Evolutionary conservation across 768 basidiomycete species (phyloP).

Genomic region (Pleurotus cornucopiae): DNA sequence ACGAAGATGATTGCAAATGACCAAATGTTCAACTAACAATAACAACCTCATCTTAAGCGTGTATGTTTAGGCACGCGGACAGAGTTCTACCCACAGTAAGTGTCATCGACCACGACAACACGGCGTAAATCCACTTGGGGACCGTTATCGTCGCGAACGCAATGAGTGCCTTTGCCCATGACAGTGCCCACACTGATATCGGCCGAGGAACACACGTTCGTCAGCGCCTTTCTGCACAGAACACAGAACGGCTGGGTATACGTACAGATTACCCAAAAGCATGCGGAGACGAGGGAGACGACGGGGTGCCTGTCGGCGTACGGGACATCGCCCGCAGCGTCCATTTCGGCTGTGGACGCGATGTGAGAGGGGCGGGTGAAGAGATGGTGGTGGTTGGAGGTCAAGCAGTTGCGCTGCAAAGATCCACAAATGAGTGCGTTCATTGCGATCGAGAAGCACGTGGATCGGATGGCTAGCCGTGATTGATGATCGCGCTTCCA

Average conservation of each 20-base stretch:
- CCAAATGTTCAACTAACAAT: conserved; percentile 81
- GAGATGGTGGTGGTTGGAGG: conserved; percentile 1
- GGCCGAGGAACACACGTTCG: conserved; percentile 3
- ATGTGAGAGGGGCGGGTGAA: background rate
- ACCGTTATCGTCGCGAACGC: conserved; percentile 81
- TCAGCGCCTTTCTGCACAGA: background rate
- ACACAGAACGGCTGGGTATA: conserved; percentile 15
- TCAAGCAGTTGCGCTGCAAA: background rate
- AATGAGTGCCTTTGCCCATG: conserved; percentile 70
- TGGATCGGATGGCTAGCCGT: conserved; percentile 3
- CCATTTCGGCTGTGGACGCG: conserved; percentile 22
- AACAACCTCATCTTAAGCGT: background rate
- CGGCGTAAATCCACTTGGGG: conserved; percentile 71
- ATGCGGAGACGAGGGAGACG: conserved; percentile 72
- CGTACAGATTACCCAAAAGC: conserved; percentile 81
- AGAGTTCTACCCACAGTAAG: conserved; percentile 55
- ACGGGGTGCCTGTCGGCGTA: conserved; percentile 58
- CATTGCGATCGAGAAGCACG: conserved; percentile 1
- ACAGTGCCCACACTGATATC: conserved; percentile 70
- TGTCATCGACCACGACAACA: conserved; percentile 86
- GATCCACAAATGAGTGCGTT: background rate
- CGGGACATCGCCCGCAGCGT: conserved; percentile 29
- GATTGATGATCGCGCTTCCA: background rate
- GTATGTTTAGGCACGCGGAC: conserved; percentile 2
- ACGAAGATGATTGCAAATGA: conserved; percentile 78